These are phyloP conservation scores for Cercospora sp. DNA, from an alignment of 2,329 filamentous ascomycete genomes.

Conservation along the genomic window DNA sequence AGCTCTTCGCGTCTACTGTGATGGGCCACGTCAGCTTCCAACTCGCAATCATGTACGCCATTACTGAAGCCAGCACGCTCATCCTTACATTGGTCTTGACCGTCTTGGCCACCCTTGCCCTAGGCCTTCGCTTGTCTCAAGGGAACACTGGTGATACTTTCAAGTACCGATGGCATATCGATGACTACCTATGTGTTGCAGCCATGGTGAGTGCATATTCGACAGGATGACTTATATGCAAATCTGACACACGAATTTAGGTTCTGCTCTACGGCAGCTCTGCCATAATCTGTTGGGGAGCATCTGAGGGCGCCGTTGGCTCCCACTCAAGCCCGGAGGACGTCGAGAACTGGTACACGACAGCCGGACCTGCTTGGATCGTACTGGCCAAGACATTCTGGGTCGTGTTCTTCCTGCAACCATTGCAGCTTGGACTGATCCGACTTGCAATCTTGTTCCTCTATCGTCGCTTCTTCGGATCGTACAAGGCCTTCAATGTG, in stretches of 20 bases:
- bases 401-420: slow-evolving; percentile 21
- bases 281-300: slow-evolving; percentile 19
- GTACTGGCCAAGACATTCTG: slow-evolving; percentile 21
- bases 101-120: slow-evolving; percentile 15
- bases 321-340: slow-evolving; percentile 19
- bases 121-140: slow-evolving; percentile 15
- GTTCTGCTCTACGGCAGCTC: slow-evolving; percentile 19
- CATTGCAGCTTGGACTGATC: slow-evolving; percentile 17
- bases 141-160: slow-evolving; percentile 16
- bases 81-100: slow-evolving; percentile 18
- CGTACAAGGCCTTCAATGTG: slow-evolving; percentile 18
- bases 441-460: slow-evolving; percentile 21
- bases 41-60: slow-evolving; percentile 17
- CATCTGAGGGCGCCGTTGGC: slow-evolving; percentile 13
- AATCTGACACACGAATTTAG: not conserved
- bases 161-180: slow-evolving; percentile 14
- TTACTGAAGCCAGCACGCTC: slow-evolving; percentile 18
- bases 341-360: slow-evolving; percentile 21
- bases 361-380: slow-evolving; percentile 19
- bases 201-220: slow-evolving; percentile 13
- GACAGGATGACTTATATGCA: not conserved
- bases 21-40: not conserved
- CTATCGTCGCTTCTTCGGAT: slow-evolving; percentile 21
- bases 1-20: not conserved
- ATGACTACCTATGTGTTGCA: slow-evolving; percentile 18